phyloP scores from a whole-genome alignment of 345 rosid genomes.

The Arabidopsis arenosa region DNA sequence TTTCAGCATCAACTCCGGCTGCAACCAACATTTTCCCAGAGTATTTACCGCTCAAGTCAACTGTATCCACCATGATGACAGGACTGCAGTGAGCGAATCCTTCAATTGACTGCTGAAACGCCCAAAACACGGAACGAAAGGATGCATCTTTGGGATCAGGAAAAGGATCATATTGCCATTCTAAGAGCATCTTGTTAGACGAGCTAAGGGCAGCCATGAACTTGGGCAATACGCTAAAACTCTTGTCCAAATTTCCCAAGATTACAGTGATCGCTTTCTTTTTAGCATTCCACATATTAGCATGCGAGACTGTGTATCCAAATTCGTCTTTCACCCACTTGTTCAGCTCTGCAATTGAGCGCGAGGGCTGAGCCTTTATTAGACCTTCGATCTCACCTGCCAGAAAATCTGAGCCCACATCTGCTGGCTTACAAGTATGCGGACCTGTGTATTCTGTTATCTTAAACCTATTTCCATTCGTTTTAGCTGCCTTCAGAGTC shows the following conservation, averaged over 20 bases:
- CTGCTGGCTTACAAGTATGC: slow-evolving; percentile 4
- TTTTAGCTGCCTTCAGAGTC: slow-evolving; percentile 3
- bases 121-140: slow-evolving; percentile 15
- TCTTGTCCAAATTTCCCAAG: slow-evolving; percentile 14
- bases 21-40: slow-evolving; percentile 13
- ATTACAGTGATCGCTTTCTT: not conserved
- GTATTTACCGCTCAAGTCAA: not conserved
- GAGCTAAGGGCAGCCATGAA: slow-evolving; percentile 14
- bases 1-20: not conserved
- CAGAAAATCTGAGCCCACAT: not conserved
- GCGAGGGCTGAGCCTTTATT: too few species aligned
- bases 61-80: not conserved
- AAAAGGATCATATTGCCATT: not conserved
- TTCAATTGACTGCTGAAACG: slow-evolving; percentile 22
- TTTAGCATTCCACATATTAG: slow-evolving; percentile 13
- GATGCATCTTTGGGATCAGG: not conserved
- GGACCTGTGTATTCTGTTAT: not conserved
- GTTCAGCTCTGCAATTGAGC: not conserved
- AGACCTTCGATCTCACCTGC: slow-evolving; percentile 1
- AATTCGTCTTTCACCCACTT: slow-evolving; percentile 10
- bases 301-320: not conserved
- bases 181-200: slow-evolving; percentile 6
- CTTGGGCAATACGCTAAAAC: slow-evolving; percentile 27
- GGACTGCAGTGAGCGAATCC: slow-evolving; percentile 12
- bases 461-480: not conserved